Evolutionary conservation across 805 yeast genomes (phyloP), one percentile per base, ranked within the genome.

Genomic region (Zygoascus tannicola): DNA sequence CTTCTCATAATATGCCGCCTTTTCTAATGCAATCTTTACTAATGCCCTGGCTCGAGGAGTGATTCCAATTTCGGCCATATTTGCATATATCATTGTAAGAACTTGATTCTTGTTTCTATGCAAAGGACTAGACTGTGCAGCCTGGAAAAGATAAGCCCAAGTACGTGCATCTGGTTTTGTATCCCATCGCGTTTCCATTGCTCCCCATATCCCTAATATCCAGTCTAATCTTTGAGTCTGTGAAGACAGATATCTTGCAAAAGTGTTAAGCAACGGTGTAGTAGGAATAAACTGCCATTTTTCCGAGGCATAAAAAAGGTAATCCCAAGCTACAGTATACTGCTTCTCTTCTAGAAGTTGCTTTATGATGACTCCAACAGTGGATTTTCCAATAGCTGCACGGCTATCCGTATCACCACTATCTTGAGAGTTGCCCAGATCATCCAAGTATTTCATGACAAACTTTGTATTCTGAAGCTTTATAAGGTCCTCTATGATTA

Each of bases 321-420:
- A 51, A 19, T 44, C 38, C 56, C 56, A 53, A n/a, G 56, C 56
- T 4, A 19, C 21, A 19, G 33, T 15, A 10, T 28, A 33, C 30
- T 49, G 32, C n/a, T 38, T 32, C 34, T 44, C 44, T 16, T 33
- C 20, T 21, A 45, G 26, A 22, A 49, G 36, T 4, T 40, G 40
- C 4, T 33, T 32, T 5, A 47, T 22, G 3, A 51, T 23, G 12
- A 26, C 32, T 10, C 40, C 32, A 12, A 37, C 4, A 5, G 32
- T 37, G 3, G 32, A 15, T 10, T n/a, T 14, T n/a, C 33, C 32
- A 15, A 37, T 32, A 4, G 16, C 4, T 20, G 21, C 30, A n/a
- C n/a, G n/a, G n/a, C n/a, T n/a, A n/a, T n/a, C n/a, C n/a, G n/a
- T n/a, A n/a, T n/a, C n/a, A n/a, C n/a, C n/a, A 21, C 26, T 35